Evolutionary conservation across 1,139 yeast species (phyloP), one percentile per base, ranked within the genome.

Genomic region (Taphrina sp.): DNA sequence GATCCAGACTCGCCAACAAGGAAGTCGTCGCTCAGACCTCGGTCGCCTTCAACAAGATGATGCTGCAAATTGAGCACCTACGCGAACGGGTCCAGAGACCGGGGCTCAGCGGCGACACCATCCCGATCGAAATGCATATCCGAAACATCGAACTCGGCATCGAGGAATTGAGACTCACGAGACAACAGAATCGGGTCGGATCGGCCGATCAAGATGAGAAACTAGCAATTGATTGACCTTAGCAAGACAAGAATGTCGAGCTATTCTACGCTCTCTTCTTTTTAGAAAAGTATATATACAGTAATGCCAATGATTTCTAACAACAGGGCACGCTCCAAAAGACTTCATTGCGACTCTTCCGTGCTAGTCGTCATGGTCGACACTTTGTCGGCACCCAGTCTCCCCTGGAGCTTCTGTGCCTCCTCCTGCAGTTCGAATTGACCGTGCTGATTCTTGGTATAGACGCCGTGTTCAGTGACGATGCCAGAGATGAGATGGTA

Each of bases 401-500:
- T 16, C 16, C 16, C 14, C 7, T 8, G 10, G 23, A 8, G 23
- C 36, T 49, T 28, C 24, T 24, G 34, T 22, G n/a, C 35, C 19
- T 47, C 44, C 38, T 47, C 26, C 7, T 46, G 55, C 51, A 70
- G 61, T 38, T 70, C 65, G 54, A 70, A 70, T 23, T 59, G 56
- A 2, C 70, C 72, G 14, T 60, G 34, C 5, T 54, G 60, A 29
- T 61, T 59, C 57, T 69, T 69, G 43, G 60, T 62, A 10, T 66
- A 65, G 5, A 78, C 86, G 3, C 78, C 79, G 47, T 77, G 73
- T 68, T 92, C 97, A 0, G 97, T 90, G 28, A 90, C 87, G 61
- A 92, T 87, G 58, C 89, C 86, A 65, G 89, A 96, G 57, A 92
- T 88, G 47, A 84, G 73, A 44, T 76, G 76, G 64, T 83, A 81